Percentiles rank a stretch among this genome's conserved stretches.
These are phyloP conservation scores for Vicia faba DNA, from an alignment of 306 rosid genomes.

Conservation along the genomic window DNA sequence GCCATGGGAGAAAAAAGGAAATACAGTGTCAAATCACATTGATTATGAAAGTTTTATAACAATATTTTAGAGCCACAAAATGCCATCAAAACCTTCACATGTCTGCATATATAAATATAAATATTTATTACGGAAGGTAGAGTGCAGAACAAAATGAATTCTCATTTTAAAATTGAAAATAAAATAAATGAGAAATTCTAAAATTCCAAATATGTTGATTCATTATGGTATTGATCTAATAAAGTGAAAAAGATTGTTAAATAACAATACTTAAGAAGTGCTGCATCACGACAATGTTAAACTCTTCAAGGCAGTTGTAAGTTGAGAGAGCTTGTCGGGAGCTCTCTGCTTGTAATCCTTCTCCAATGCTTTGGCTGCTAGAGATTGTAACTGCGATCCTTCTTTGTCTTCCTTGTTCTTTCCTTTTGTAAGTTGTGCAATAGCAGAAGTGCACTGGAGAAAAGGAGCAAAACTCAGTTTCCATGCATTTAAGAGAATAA, in stretches of 20 bases:
- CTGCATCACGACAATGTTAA: slow-evolving; percentile 67
- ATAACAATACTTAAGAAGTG: slow-evolving; percentile 31
- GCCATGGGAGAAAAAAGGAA: neutral
- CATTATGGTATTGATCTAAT: slow-evolving; percentile 33
- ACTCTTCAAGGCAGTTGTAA: slow-evolving; percentile 69
- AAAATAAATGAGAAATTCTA: slow-evolving; percentile 38
- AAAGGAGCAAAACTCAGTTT: slow-evolving; percentile 29
- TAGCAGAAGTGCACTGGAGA: slow-evolving; percentile 79
- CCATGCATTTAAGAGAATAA: slow-evolving; percentile 37
- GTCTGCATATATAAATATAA: slow-evolving; percentile 27
- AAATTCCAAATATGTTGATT: slow-evolving; percentile 37
- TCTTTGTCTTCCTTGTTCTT: slow-evolving; percentile 93
- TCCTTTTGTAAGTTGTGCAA: slow-evolving; percentile 81
- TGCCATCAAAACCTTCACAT: slow-evolving; percentile 27
- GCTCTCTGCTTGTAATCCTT: slow-evolving; percentile 95
- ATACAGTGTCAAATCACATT: slow-evolving; percentile 6
- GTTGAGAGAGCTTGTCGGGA: slow-evolving; percentile 83
- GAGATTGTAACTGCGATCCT: slow-evolving; percentile 76
- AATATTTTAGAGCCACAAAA: slow-evolving; percentile 29
- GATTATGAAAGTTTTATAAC: slow-evolving; percentile 22
- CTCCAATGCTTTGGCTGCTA: slow-evolving; percentile 81
- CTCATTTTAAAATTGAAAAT: slow-evolving; percentile 30
- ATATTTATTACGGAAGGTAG: slow-evolving; percentile 27
- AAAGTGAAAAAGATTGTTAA: slow-evolving; percentile 32
- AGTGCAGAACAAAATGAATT: slow-evolving; percentile 21